Conservation (phyloP, 768 basidiomycete species). For the Termitomyces sp. region DNA sequence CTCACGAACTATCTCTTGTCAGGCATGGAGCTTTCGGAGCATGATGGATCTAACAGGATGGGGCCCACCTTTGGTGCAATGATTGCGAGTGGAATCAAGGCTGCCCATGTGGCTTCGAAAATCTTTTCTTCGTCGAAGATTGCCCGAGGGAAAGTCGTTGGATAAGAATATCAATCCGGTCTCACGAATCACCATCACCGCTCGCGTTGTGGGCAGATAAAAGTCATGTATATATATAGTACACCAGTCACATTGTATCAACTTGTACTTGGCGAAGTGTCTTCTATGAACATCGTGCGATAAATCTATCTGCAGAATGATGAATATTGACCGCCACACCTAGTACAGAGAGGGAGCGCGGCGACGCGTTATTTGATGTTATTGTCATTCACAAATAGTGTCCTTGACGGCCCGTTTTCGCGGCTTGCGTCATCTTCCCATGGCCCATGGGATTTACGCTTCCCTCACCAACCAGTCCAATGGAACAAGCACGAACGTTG, state of each 20-base stretch:
- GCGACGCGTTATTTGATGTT: slow-evolving; percentile 9
- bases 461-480: slow-evolving; percentile 39
- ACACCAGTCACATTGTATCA: background rate
- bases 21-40: slow-evolving; percentile 84
- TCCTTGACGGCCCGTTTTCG: background rate
- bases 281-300: background rate
- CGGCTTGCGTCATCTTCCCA: background rate
- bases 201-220: background rate
- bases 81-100: slow-evolving; percentile 74
- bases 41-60: slow-evolving; percentile 77
- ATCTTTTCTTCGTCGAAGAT: slow-evolving; percentile 46
- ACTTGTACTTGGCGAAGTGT: background rate
- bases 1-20: background rate
- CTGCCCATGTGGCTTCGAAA: slow-evolving; percentile 60
- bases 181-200: background rate
- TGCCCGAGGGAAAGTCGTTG: slow-evolving; percentile 53
- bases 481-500: slow-evolving; percentile 58
- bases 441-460: slow-evolving; percentile 42
- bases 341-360: too few relatives aligned
- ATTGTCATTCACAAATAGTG: background rate
- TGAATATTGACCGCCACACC: background rate
- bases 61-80: slow-evolving; percentile 79
- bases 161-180: slow-evolving; percentile 13
- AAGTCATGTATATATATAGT: background rate
- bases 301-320: too few relatives aligned